phyloP scores from a whole-genome alignment of 2,329 filamentous ascomycete genomes.

The Aspergillus carbonarius region DNA sequence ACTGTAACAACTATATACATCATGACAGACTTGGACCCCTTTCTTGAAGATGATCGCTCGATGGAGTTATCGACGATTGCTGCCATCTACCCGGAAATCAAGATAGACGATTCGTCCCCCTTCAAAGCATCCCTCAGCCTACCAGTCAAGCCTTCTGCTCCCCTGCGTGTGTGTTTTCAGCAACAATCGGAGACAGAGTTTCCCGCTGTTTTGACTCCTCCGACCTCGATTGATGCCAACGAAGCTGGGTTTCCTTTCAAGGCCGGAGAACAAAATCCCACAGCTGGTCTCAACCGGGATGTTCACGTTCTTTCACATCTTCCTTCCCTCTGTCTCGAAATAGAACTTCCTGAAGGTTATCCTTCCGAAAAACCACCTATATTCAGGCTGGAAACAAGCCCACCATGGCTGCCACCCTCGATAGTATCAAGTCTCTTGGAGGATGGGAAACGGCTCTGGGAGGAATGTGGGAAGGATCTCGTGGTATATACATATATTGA shows the following conservation, averaged over 20 bases:
- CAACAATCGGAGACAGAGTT: slow-evolving; percentile 34
- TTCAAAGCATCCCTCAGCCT: slow-evolving; percentile 57
- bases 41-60: slow-evolving; percentile 55
- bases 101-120: slow-evolving; percentile 45
- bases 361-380: slow-evolving; percentile 53
- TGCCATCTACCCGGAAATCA: slow-evolving; percentile 63
- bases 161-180: slow-evolving; percentile 49
- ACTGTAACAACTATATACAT: slow-evolving; percentile 6
- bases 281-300: slow-evolving; percentile 30
- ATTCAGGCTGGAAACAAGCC: slow-evolving; percentile 50
- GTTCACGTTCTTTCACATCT: slow-evolving; percentile 54
- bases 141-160: slow-evolving; percentile 54
- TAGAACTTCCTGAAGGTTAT: slow-evolving; percentile 57
- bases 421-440: slow-evolving; percentile 47
- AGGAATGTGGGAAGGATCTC: slow-evolving; percentile 58
- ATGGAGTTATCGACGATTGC: slow-evolving; percentile 60
- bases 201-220: slow-evolving; percentile 41
- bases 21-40: slow-evolving; percentile 38
- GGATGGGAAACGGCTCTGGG: slow-evolving; percentile 56
- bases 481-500: slow-evolving; percentile 62
- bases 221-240: slow-evolving; percentile 40
- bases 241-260: slow-evolving; percentile 18
- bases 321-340: slow-evolving; percentile 54
- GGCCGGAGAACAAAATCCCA: slow-evolving; percentile 17
- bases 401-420: slow-evolving; percentile 53